A percentile compares a stretch with the other conserved stretches of the same genome.
Evolutionary conservation across 768 basidiomycete genomes (phyloP).

Genomic region (Lactarius tabidus): DNA sequence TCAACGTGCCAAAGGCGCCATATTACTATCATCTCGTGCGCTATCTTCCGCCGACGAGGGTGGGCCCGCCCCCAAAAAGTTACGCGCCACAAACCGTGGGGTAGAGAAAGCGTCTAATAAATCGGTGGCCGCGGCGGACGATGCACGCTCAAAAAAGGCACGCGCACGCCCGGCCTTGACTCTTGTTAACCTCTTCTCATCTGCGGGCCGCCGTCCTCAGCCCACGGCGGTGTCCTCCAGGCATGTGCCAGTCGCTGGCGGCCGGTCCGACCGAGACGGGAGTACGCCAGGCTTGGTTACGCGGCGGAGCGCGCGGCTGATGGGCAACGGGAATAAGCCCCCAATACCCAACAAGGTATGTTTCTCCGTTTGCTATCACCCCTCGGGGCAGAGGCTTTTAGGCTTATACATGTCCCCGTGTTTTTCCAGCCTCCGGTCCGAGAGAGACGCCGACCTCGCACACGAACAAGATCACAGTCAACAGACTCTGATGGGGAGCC

Average conservation of each 20-base stretch:
- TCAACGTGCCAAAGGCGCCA: constrained; percentile 37
- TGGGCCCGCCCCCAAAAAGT: constrained; percentile 71
- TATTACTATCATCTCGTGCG: constrained; percentile 46
- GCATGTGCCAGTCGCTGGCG: constrained; percentile 37
- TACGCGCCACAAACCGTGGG: constrained; percentile 57
- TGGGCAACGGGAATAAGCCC: constrained; percentile 54
- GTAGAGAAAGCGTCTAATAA: constrained; percentile 56
- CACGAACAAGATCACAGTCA: constrained; percentile 55
- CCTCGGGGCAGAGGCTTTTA: not conserved
- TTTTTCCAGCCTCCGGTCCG: constrained; percentile 38
- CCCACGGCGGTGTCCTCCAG: constrained; percentile 58
- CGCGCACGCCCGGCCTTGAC: constrained; percentile 84
- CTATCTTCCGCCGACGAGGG: constrained; percentile 81
- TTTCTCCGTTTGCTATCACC: constrained; percentile 1
- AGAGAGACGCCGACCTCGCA: constrained; percentile 56
- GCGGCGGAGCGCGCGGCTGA: constrained; percentile 70
- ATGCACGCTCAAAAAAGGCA: constrained; percentile 85
- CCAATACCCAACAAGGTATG: constrained; percentile 52
- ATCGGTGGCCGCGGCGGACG: constrained; percentile 43
- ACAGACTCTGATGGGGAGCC: constrained; percentile 69
- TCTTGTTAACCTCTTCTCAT: constrained; percentile 87
- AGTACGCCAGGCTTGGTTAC: constrained; percentile 44
- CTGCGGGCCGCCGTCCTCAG: constrained; percentile 65
- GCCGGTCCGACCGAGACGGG: constrained; percentile 49
- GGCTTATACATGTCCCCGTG: not conserved